Conservation (phyloP, 768 basidiomycete species). For the Pulveroboletus sp. region DNA sequence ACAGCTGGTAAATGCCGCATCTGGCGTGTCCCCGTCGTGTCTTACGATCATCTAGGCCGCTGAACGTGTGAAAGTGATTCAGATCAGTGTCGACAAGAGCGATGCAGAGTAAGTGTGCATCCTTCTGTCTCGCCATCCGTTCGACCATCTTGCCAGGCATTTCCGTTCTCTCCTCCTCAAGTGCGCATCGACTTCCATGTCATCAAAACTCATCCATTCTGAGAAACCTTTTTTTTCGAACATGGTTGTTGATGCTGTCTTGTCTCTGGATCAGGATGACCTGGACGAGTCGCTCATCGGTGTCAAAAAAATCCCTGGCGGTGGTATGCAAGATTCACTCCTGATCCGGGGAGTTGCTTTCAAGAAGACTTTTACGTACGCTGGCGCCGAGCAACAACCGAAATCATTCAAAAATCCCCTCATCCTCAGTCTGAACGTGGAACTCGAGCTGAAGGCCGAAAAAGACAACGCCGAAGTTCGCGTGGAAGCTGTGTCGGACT, state of each 20-base stretch:
- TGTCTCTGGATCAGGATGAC: constrained; percentile 87
- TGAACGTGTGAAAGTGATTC: constrained; percentile 83
- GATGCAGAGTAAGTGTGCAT: constrained; percentile 73
- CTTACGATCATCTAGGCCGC: constrained; percentile 54
- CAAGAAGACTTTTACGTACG: constrained; percentile 99
- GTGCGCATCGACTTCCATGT: constrained; percentile 99
- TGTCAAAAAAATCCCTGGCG: constrained; percentile 96
- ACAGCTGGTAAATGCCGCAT: constrained; percentile 59
- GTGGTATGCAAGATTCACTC: constrained; percentile 94
- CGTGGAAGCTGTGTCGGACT: constrained; percentile 94
- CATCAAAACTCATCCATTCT: constrained; percentile 97
- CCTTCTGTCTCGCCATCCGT: constrained; percentile 1
- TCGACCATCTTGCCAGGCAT: constrained; percentile 45
- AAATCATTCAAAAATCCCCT: constrained; percentile 87
- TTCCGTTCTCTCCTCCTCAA: constrained; percentile 94
- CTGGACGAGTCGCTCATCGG: constrained; percentile 95
- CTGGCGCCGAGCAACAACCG: constrained; percentile 98
- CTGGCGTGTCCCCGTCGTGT: constrained; percentile 6
- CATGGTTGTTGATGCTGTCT: constrained; percentile 98
- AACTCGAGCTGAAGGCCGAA: constrained; percentile 97
- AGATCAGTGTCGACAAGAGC: constrained; percentile 84
- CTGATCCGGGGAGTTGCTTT: constrained; percentile 91
- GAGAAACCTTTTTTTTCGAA: constrained; percentile 98
- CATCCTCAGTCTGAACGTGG: constrained; percentile 93
- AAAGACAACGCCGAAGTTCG: constrained; percentile 99